Conservation (phyloP, 139 green algal species). For the Auxenochlorella protothecoides region DNA sequence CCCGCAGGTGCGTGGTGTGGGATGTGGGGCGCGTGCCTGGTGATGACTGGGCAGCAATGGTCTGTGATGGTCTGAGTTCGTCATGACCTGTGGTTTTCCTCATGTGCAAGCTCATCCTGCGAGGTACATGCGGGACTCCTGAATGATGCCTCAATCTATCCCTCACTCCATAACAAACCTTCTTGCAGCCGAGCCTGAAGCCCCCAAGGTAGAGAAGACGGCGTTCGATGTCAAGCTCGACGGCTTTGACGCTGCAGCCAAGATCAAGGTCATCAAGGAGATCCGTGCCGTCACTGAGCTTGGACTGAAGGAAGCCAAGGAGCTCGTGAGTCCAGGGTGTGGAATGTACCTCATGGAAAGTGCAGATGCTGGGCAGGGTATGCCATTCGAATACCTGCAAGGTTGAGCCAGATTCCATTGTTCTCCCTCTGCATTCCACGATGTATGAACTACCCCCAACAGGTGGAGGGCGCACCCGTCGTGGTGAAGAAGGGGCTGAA, state of each 20-base stretch:
- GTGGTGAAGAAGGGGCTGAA: slow-evolving; percentile 79
- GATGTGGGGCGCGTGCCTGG: neutral
- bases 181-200: slow-evolving; percentile 20
- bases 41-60: neutral
- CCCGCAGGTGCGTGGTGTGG: slow-evolving; percentile 2
- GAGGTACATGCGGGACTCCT: no score
- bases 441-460: neutral
- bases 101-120: no score
- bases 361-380: neutral
- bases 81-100: no score
- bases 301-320: slow-evolving; percentile 97
- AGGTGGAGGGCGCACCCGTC: slow-evolving; percentile 86
- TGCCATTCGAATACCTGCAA: no score
- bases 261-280: slow-evolving; percentile 99
- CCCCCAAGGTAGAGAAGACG: slow-evolving; percentile 75
- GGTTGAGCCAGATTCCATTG: no score
- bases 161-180: neutral
- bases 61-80: no score
- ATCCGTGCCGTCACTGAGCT: slow-evolving; percentile 81
- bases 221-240: slow-evolving; percentile 93
- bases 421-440: no score
- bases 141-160: neutral
- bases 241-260: slow-evolving; percentile 75
- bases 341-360: neutral
- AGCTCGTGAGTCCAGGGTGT: slow-evolving; percentile 56